Percentiles rank a stretch among this genome's conserved stretches.
These are phyloP conservation scores for Rhodotorula sp. DNA, from an alignment of 1,284 basidiomycete genomes.

Conservation along the genomic window DNA sequence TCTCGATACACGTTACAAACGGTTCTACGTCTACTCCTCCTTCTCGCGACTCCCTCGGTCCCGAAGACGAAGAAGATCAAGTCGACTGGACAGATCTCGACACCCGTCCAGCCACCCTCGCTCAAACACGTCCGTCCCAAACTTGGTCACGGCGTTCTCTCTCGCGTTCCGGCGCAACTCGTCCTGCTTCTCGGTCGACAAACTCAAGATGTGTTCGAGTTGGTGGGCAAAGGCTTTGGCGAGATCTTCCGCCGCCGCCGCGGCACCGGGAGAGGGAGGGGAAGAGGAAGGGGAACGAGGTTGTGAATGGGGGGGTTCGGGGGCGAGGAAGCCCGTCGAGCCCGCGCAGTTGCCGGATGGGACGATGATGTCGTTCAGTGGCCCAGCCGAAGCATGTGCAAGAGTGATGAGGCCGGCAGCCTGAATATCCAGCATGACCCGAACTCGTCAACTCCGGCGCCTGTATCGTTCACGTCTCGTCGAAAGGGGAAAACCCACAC, in stretches of 20 bases:
- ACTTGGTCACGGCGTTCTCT: constrained; percentile 65
- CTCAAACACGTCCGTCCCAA: constrained; percentile 74
- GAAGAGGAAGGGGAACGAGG: background rate
- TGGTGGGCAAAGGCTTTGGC: constrained; percentile 67
- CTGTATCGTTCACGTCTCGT: no score
- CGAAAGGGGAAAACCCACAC: constrained; percentile 34
- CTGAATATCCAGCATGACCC: constrained; percentile 51
- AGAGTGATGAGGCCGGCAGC: constrained; percentile 91
- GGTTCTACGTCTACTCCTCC: background rate
- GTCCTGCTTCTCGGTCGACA: constrained; percentile 59
- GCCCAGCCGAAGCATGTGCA: constrained; percentile 89
- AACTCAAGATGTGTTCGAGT: constrained; percentile 64
- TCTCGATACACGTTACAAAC: no score
- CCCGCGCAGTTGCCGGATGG: constrained; percentile 65
- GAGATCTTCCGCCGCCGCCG: background rate
- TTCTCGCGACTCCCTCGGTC: background rate
- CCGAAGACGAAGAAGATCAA: background rate
- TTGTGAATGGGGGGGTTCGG: constrained; percentile 49
- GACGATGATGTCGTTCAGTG: constrained; percentile 84
- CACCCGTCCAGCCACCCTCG: constrained; percentile 48
- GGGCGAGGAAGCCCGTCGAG: constrained; percentile 79
- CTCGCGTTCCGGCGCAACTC: constrained; percentile 69
- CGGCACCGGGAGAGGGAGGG: background rate
- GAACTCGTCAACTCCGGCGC: background rate
- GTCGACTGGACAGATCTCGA: background rate